A percentile compares a stretch with the other conserved stretches of the same genome.
phyloP scores from a whole-genome alignment of 1,284 basidiomycete species.

The Marasmius sp. region DNA sequence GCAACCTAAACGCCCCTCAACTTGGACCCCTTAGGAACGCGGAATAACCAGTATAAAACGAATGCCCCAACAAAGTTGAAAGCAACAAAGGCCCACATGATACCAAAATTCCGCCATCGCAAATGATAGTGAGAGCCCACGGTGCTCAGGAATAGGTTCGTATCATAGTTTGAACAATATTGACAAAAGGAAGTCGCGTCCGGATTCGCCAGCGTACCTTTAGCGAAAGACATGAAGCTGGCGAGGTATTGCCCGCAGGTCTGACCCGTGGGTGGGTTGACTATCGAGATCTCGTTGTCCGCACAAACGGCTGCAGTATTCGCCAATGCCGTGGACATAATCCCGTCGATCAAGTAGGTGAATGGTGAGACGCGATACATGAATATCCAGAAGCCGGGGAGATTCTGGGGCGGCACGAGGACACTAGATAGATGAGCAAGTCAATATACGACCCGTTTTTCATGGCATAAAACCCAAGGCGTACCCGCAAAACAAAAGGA shows the following conservation, averaged over 20 bases:
- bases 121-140: constrained; percentile 36
- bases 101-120: constrained; percentile 64
- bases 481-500: constrained; percentile 40
- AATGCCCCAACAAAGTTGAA: constrained; percentile 16
- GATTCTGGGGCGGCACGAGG: constrained; percentile 48
- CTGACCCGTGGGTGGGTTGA: constrained; percentile 60
- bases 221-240: constrained; percentile 50
- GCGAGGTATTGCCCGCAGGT: constrained; percentile 62
- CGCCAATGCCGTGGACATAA: constrained; percentile 31
- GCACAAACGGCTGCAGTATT: constrained; percentile 32
- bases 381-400: constrained; percentile 65
- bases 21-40: constrained; percentile 17
- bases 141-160: constrained; percentile 54
- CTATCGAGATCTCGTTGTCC: constrained; percentile 36
- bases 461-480: constrained; percentile 19
- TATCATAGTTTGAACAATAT: constrained; percentile 53
- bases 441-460: not conserved
- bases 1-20: constrained; percentile 1
- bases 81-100: constrained; percentile 62
- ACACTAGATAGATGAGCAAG: constrained; percentile 37
- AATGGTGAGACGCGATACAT: constrained; percentile 74
- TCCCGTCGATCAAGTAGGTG: constrained; percentile 58
- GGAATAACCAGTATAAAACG: constrained; percentile 17
- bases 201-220: constrained; percentile 71
- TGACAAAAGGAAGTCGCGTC: constrained; percentile 49